Percentiles rank a stretch among this genome's conserved stretches.
These are phyloP conservation scores for Colletotrichum sp. DNA, from an alignment of 2,329 filamentous ascomycete genomes.

Conservation along the genomic window DNA sequence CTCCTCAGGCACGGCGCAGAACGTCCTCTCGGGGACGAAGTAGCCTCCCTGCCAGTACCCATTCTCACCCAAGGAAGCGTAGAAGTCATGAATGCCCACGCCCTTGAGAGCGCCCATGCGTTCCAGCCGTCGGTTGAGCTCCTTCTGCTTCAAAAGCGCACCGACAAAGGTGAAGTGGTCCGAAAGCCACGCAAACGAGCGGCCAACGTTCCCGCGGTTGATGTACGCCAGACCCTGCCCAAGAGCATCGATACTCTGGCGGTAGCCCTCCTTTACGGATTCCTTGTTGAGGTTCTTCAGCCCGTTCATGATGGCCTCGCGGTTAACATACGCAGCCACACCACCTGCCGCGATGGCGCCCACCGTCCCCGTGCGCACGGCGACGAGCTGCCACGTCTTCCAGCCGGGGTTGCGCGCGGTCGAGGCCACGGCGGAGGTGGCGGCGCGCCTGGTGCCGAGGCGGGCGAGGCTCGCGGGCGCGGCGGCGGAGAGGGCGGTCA, in stretches of 20 bases:
- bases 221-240: slow-evolving; percentile 62
- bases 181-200: slow-evolving; percentile 78
- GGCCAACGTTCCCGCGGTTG: slow-evolving; percentile 64
- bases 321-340: slow-evolving; percentile 81
- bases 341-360: slow-evolving; percentile 82
- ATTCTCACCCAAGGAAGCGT: slow-evolving; percentile 76
- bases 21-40: slow-evolving; percentile 74
- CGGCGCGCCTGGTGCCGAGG: slow-evolving; percentile 38
- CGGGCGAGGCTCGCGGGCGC: slow-evolving; percentile 49
- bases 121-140: slow-evolving; percentile 72
- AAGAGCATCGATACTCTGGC: slow-evolving; percentile 52
- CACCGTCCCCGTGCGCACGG: slow-evolving; percentile 81
- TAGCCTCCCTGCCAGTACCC: slow-evolving; percentile 66
- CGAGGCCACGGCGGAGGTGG: slow-evolving; percentile 24
- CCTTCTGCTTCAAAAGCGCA: slow-evolving; percentile 74
- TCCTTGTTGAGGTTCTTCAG: slow-evolving; percentile 54
- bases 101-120: slow-evolving; percentile 65
- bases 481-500: slow-evolving; percentile 56
- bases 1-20: slow-evolving; percentile 72
- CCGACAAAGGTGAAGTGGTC: slow-evolving; percentile 89
- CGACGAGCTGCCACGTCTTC: slow-evolving; percentile 67
- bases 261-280: slow-evolving; percentile 53
- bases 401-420: slow-evolving; percentile 42
- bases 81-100: slow-evolving; percentile 77
- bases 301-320: slow-evolving; percentile 66